Conservation (phyloP, 202 grass and related monocot species). For the Schoenoplectus triqueter region DNA sequence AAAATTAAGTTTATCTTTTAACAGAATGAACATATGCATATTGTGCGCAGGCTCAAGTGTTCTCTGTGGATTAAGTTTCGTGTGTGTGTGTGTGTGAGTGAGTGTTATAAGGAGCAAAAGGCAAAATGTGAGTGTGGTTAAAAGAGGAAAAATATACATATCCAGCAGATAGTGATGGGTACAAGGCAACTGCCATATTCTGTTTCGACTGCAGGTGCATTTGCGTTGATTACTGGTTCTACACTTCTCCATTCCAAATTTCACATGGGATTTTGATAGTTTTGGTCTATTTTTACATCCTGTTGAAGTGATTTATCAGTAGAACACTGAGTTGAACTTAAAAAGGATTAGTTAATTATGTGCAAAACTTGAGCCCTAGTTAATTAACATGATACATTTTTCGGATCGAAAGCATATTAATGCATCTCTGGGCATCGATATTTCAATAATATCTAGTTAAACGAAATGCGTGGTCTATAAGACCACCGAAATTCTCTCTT, state of each 20-base stretch:
- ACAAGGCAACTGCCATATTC: conserved; percentile 32
- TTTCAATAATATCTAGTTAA: neutral
- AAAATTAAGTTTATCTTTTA: no score
- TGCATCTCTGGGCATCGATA: no score
- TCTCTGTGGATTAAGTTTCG: neutral
- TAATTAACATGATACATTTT: neutral
- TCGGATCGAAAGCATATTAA: neutral
- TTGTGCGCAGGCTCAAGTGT: neutral
- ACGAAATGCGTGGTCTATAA: no score
- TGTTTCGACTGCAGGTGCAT: conserved; percentile 31
- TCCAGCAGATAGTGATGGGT: conserved; percentile 34
- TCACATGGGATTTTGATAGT: neutral
- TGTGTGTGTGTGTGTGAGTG: neutral
- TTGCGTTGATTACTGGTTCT: neutral
- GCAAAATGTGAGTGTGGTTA: neutral
- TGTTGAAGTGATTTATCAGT: neutral
- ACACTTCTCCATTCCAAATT: conserved; percentile 17
- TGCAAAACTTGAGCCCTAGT: neutral
- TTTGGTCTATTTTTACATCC: neutral
- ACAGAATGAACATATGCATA: neutral
- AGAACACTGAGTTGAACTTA: neutral
- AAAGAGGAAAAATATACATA: conserved; percentile 20
- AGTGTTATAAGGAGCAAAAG: conserved; percentile 14
- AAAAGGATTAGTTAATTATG: neutral
- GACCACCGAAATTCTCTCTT: neutral